phyloP scores from a whole-genome alignment of 2,329 filamentous ascomycete genomes.

The Fusarium proliferatum region DNA sequence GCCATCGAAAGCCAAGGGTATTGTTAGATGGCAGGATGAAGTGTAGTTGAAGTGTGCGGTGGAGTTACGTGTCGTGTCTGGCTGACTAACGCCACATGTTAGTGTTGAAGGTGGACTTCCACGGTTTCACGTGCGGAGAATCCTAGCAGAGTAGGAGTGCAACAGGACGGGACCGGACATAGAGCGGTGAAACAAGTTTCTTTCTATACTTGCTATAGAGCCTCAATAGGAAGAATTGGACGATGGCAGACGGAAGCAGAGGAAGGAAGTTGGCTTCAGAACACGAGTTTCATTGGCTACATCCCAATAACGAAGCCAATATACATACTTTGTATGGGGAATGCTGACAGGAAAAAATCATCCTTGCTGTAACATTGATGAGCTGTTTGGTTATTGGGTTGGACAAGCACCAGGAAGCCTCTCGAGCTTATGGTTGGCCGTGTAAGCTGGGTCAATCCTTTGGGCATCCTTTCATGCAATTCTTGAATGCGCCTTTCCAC shows the following conservation, averaged over 20 bases:
- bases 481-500: not conserved
- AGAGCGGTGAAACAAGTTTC: constrained; percentile 16
- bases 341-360: not conserved
- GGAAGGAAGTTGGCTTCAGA: not conserved
- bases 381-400: not conserved
- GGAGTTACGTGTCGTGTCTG: constrained; percentile 17
- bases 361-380: not conserved
- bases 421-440: not conserved
- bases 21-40: constrained; percentile 10
- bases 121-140: constrained; percentile 31
- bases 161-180: constrained; percentile 18
- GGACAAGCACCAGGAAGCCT: not conserved
- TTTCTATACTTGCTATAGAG: not conserved
- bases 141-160: constrained; percentile 15
- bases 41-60: constrained; percentile 35
- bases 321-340: not conserved
- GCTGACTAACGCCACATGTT: constrained; percentile 35
- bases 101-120: constrained; percentile 1
- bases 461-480: constrained; percentile 10
- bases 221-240: not conserved
- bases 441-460: constrained; percentile 3
- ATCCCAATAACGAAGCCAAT: not conserved
- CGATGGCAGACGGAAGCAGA: not conserved
- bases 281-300: too few relatives aligned
- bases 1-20: not conserved